These are phyloP conservation scores for Claviceps humidiphila DNA, from an alignment of 2,329 filamentous ascomycete species.

Conservation along the genomic window DNA sequence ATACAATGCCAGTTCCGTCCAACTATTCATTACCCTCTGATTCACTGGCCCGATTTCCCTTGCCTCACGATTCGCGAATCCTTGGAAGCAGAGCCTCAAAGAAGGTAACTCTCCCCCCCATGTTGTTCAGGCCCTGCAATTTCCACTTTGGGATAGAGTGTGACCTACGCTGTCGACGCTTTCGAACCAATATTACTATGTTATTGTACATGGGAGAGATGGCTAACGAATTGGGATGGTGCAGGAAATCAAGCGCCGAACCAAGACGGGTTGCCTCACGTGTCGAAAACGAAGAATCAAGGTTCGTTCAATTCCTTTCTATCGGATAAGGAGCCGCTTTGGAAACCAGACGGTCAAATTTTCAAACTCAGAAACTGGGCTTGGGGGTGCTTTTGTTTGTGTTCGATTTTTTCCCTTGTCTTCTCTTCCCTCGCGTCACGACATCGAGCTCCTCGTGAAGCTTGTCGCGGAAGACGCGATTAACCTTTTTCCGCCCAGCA, in stretches of 20 bases:
- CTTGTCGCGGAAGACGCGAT: background rate
- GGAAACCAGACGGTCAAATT: too few species aligned
- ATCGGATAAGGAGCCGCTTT: background rate
- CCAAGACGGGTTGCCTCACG: conserved; percentile 50
- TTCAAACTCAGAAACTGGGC: too few species aligned
- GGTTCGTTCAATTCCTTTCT: conserved; percentile 26
- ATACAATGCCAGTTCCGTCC: conserved; percentile 19
- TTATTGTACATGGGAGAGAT: background rate
- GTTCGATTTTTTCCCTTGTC: background rate
- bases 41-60: conserved; percentile 29
- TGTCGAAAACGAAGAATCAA: conserved; percentile 50
- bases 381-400: conserved; percentile 7
- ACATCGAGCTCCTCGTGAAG: background rate
- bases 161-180: background rate
- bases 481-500: conserved; percentile 3
- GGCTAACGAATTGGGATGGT: conserved; percentile 4
- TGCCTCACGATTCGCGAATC: conserved; percentile 36
- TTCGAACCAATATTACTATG: background rate
- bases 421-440: background rate
- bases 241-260: conserved; percentile 50
- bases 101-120: conserved; percentile 32
- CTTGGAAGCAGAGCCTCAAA: conserved; percentile 38
- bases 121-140: background rate
- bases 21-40: conserved; percentile 31
- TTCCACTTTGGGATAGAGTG: too few species aligned